phyloP scores from a whole-genome alignment of 1,139 yeast species.

The Candida sanyaensis region DNA sequence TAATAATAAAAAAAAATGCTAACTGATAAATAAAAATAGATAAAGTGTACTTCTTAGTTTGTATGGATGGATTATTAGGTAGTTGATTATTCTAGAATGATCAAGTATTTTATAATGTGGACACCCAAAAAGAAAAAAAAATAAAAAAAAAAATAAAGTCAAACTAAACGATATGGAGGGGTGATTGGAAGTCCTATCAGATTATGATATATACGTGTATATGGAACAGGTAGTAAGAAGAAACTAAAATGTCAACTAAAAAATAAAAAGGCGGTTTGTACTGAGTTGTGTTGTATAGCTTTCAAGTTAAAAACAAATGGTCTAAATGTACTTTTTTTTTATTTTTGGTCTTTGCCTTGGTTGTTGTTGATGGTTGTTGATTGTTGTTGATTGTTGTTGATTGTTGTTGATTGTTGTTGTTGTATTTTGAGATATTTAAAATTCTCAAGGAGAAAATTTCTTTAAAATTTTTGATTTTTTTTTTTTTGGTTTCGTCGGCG shows the following conservation, averaged over 20 bases:
- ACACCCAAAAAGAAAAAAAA: neutral
- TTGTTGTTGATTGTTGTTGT: too few species aligned
- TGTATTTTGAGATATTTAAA: too few species aligned
- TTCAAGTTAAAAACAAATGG: neutral
- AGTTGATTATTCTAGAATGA: neutral
- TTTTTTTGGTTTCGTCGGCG: neutral
- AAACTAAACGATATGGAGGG: too few species aligned
- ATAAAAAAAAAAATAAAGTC: neutral
- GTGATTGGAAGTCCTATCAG: neutral
- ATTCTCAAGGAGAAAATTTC: neutral
- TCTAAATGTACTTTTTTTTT: neutral
- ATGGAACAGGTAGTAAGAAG: neutral
- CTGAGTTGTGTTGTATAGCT: neutral
- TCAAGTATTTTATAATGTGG: neutral
- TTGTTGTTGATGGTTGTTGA: neutral
- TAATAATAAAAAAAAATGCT: neutral
- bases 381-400: too few species aligned
- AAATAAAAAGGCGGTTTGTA: too few species aligned
- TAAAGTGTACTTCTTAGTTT: too few species aligned
- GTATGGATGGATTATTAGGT: neutral
- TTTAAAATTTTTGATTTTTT: neutral
- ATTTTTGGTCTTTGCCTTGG: neutral
- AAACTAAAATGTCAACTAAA: neutral
- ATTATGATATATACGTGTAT: neutral
- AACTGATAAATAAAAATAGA: neutral